Conservation (phyloP, 345 rosid genomes). For the Moricandia moricandioides region DNA sequence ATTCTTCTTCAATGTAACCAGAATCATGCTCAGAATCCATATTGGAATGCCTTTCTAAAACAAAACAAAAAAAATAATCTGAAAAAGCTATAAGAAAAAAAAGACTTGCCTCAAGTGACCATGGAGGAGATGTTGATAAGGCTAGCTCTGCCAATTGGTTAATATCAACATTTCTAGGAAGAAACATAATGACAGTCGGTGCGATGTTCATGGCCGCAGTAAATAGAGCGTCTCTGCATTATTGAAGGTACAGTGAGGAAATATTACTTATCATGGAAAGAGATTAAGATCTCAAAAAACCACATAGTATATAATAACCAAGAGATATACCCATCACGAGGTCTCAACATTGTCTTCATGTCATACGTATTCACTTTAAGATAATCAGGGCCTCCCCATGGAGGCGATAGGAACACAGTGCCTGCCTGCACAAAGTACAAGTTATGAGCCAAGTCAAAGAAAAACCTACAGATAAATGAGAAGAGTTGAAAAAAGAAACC, state of each 20-base stretch:
- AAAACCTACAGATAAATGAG: not conserved
- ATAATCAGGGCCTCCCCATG: conserved; percentile 98
- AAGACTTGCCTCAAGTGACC: conserved; percentile 65
- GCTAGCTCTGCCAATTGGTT: conserved; percentile 87
- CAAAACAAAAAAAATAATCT: not conserved
- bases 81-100: not conserved
- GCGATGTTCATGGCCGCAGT: conserved; percentile 63
- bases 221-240: conserved; percentile 63
- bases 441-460: not conserved
- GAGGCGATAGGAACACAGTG: conserved; percentile 84
- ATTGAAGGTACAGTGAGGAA: conserved; percentile 7
- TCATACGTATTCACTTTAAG: conserved; percentile 57
- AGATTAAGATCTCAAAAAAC: not conserved
- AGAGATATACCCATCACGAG: conserved; percentile 68
- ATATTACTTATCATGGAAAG: conserved; percentile 3
- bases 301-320: not conserved
- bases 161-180: conserved; percentile 74
- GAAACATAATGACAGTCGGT: conserved; percentile 66
- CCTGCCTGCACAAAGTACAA: conserved; percentile 55
- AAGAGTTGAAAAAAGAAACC: conserved; percentile 41
- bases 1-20: not conserved
- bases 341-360: conserved; percentile 82
- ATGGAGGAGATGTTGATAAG: conserved; percentile 56
- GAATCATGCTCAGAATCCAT: not conserved
- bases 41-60: not conserved